phyloP scores from a whole-genome alignment of 306 rosid genomes.

The Castanopsis chinensis region DNA sequence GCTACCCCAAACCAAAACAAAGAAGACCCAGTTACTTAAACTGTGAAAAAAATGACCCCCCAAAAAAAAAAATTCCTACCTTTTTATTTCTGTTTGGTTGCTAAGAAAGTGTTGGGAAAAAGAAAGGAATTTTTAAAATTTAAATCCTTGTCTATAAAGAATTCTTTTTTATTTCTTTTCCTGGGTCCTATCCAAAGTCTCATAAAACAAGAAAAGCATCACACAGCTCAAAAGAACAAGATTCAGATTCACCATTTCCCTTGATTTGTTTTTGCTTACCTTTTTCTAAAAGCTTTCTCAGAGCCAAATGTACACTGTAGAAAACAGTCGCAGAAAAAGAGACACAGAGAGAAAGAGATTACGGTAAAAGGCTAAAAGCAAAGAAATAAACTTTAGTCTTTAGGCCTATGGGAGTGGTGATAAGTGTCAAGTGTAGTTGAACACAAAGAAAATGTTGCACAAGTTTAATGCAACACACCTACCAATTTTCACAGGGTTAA shows the following conservation, averaged over 20 bases:
- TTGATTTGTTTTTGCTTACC: background rate
- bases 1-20: constrained; percentile 31
- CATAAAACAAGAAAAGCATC: background rate
- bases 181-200: background rate
- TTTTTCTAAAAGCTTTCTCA: background rate
- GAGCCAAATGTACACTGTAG: background rate
- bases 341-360: background rate
- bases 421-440: too few species aligned
- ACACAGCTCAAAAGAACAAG: background rate
- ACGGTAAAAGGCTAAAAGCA: background rate
- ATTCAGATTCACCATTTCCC: background rate
- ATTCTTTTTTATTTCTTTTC: background rate
- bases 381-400: background rate
- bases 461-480: too few species aligned
- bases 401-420: too few species aligned
- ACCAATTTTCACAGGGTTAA: too few species aligned
- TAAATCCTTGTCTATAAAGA: background rate
- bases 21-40: background rate
- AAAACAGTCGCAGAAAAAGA: background rate
- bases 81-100: constrained; percentile 26
- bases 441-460: too few species aligned
- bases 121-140: constrained; percentile 12
- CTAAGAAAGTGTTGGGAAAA: constrained; percentile 18
- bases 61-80: too few species aligned
- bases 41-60: background rate